Evolutionary conservation across 352 stramenopile species (phyloP).

Genomic region (Globisporangium irregulare): DNA sequence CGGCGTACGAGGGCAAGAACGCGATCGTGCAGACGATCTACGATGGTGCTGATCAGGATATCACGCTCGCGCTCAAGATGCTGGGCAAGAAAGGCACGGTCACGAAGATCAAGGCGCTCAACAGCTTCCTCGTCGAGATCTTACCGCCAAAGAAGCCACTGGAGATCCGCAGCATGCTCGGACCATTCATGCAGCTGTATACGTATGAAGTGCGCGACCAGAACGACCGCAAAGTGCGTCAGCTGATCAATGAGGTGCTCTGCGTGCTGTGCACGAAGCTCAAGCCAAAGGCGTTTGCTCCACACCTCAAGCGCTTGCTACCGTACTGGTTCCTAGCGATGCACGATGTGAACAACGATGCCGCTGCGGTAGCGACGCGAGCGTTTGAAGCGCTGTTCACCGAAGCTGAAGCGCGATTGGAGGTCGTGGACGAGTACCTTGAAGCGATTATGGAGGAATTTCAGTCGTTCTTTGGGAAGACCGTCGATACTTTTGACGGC

Average conservation of each 20-base stretch:
- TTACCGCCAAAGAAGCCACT: slow-evolving; percentile 53
- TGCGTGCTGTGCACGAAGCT: slow-evolving; percentile 54
- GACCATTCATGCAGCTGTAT: slow-evolving; percentile 77
- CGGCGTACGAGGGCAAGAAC: slow-evolving; percentile 1
- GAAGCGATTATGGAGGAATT: slow-evolving; percentile 57
- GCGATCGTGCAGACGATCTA: slow-evolving; percentile 56
- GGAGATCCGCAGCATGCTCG: slow-evolving; percentile 68
- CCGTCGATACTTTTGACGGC: slow-evolving; percentile 56
- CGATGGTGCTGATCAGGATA: slow-evolving; percentile 73
- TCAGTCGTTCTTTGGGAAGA: slow-evolving; percentile 58
- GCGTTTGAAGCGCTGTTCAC: slow-evolving; percentile 58
- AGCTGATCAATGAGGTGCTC: slow-evolving; percentile 75
- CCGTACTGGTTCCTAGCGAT: slow-evolving; percentile 81
- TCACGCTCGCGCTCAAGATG: slow-evolving; percentile 81
- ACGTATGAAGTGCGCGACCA: slow-evolving; percentile 79
- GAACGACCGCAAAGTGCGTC: slow-evolving; percentile 80
- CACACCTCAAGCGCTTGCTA: slow-evolving; percentile 66
- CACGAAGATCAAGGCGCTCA: slow-evolving; percentile 81
- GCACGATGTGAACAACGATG: slow-evolving; percentile 69
- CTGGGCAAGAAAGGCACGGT: slow-evolving; percentile 77
- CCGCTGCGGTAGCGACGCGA: slow-evolving; percentile 39
- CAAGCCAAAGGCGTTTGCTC: slow-evolving; percentile 61
- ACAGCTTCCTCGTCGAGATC: slow-evolving; percentile 55
- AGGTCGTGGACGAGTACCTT: slow-evolving; percentile 41
- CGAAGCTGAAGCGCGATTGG: slow-evolving; percentile 26